Conservation (phyloP, 495 filamentous ascomycete species). For the Chaetomium fimeti region DNA sequence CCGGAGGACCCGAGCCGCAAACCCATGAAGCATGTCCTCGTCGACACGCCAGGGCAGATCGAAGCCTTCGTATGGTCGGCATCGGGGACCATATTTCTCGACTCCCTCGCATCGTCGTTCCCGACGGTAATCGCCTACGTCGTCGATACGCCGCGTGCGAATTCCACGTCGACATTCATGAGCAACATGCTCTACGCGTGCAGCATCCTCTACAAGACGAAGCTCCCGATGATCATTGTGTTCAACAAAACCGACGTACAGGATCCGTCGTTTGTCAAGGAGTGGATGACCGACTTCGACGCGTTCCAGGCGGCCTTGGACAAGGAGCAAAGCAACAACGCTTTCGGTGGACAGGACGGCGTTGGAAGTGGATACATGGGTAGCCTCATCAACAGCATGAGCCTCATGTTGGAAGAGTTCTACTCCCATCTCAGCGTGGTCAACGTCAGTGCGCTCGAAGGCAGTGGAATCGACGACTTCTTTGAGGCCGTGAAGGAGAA, state of each 20-base stretch:
- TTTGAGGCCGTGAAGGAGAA: constrained; percentile 85
- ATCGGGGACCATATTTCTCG: constrained; percentile 86
- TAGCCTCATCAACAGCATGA: constrained; percentile 95
- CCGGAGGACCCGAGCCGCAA: constrained; percentile 58
- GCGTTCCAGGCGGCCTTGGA: constrained; percentile 85
- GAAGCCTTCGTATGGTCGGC: constrained; percentile 99
- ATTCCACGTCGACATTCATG: constrained; percentile 96
- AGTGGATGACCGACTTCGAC: constrained; percentile 99
- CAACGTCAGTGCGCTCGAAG: constrained; percentile 89
- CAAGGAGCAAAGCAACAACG: constrained; percentile 72
- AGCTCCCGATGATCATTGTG: constrained; percentile 94
- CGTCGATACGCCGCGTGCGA: constrained; percentile 91
- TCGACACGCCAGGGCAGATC: constrained; percentile 96
- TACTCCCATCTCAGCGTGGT: constrained; percentile 90
- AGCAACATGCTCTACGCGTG: constrained; percentile 99
- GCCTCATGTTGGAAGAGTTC: constrained; percentile 95
- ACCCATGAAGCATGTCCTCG: constrained; percentile 76
- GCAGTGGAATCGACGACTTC: constrained; percentile 87
- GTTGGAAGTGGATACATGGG: constrained; percentile 92
- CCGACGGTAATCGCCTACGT: constrained; percentile 96
- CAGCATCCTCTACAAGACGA: constrained; percentile 97
- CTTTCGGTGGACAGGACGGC: constrained; percentile 73
- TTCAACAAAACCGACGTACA: constrained; percentile 98
- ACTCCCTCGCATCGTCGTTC: constrained; percentile 86
- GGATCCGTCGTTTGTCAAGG: constrained; percentile 86